Base-by-base conservation (phyloP, 1,139 yeast species). In the Pichia inconspicua region DNA sequence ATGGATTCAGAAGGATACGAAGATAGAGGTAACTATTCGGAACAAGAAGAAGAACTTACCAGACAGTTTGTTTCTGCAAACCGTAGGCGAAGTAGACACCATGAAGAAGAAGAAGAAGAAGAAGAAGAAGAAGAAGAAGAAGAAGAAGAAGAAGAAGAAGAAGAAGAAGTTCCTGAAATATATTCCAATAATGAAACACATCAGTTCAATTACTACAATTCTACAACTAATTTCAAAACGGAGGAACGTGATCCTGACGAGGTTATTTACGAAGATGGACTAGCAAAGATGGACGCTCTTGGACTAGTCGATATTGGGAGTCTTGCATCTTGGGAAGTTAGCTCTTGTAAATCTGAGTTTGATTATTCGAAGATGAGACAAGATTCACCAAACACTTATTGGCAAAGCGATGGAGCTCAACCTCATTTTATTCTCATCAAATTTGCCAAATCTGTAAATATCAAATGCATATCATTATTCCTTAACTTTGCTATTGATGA, bases 331-430 rank as follows among this genome's bases (percentile, higher is more conserved):
- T 92, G 98, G 97, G 77, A 81, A 42, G 80, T 88, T 0, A 85
- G 96, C 1, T 83, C 96, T 0, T 69, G 52, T 58, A 92, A 90
- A 58, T 76, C 75, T 22, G 95, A 92, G 0, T 80, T 72, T 57
- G 95, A 94, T 0, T 72, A 88, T 12, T 68, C 69, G 25, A 84
- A 83, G 56, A 70, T 92, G 11, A 69, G 94, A 34, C 88, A 85
- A 47, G 94, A 87, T 59, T 76, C 81, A 17, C 85, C 95, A 0
- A 74, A 75, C 40, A 69, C 82, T 3, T 90, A 74, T 63, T 94
- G 99, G 99, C 98, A 94, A 64, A 85, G 95, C 46, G 98, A 94
- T 64, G 98, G 97, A 32, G 74, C 78, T n/a, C 89, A 84, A 57
- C 98, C 98, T 0, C 98, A 94, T 66, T 72, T 73, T 31, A 71